These are phyloP conservation scores for Blastobotrys proliferans DNA, from an alignment of 1,139 yeast genomes.

Conservation along the genomic window DNA sequence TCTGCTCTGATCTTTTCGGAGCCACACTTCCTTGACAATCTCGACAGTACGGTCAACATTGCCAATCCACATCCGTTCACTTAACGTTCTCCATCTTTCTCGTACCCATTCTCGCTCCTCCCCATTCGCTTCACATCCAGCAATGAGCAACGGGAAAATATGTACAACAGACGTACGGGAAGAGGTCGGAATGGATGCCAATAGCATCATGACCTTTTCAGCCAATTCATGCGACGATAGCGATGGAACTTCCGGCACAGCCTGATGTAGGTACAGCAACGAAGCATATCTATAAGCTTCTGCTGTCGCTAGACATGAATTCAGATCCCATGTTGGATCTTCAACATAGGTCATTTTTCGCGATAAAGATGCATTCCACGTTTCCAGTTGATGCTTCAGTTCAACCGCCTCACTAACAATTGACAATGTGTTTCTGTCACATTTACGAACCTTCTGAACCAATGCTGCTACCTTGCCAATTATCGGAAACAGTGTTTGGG, in stretches of 20 bases:
- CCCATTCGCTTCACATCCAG: slow-evolving; percentile 61
- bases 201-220: slow-evolving; percentile 52
- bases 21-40: slow-evolving; percentile 70
- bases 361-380: slow-evolving; percentile 44
- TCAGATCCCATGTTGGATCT: slow-evolving; percentile 50
- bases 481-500: slow-evolving; percentile 57
- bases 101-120: slow-evolving; percentile 63
- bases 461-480: slow-evolving; percentile 61
- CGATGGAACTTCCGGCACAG: slow-evolving; percentile 65
- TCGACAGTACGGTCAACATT: slow-evolving; percentile 62
- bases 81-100: slow-evolving; percentile 54
- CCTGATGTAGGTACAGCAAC: slow-evolving; percentile 57
- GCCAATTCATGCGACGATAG: slow-evolving; percentile 52
- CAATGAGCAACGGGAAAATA: slow-evolving; percentile 58
- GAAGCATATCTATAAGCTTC: slow-evolving; percentile 63
- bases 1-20: slow-evolving; percentile 44
- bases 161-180: slow-evolving; percentile 56
- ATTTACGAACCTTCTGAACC: slow-evolving; percentile 46
- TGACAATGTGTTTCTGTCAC: slow-evolving; percentile 41
- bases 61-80: slow-evolving; percentile 57
- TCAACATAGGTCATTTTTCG: slow-evolving; percentile 37
- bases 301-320: slow-evolving; percentile 63
- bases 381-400: slow-evolving; percentile 47
- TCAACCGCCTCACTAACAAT: slow-evolving; percentile 54
- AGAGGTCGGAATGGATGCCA: slow-evolving; percentile 61